A percentile compares a stretch with the other conserved stretches of the same genome.
These are phyloP conservation scores for Catharanthus roseus DNA, from an alignment of 257 asterid genomes.

Conservation along the genomic window DNA sequence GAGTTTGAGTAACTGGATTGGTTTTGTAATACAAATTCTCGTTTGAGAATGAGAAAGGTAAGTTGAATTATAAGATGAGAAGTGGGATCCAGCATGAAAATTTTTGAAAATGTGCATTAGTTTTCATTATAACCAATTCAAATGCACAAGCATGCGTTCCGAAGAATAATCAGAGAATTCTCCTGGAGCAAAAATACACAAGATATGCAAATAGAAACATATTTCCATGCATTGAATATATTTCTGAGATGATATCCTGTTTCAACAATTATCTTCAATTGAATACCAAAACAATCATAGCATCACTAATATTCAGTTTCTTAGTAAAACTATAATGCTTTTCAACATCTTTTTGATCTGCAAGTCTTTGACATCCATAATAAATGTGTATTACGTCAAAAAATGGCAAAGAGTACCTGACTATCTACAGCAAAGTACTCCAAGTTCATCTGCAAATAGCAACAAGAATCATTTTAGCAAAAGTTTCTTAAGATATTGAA, in stretches of 20 bases:
- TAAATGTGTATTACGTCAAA: constrained; percentile 3
- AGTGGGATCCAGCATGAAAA: too few species aligned
- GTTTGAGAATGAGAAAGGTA: too few species aligned
- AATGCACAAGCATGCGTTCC: too few species aligned
- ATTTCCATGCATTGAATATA: not conserved
- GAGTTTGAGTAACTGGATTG: too few species aligned
- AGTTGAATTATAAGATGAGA: too few species aligned
- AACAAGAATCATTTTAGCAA: constrained; percentile 15
- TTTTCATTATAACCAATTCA: too few species aligned
- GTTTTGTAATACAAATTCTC: not conserved
- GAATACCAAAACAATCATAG: not conserved
- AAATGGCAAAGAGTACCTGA: constrained; percentile 50
- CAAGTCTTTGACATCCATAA: not conserved
- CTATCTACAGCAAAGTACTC: constrained; percentile 85
- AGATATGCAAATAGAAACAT: not conserved
- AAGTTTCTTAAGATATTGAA: not conserved
- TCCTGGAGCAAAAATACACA: not conserved
- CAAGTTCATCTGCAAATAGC: constrained; percentile 73
- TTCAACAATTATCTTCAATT: not conserved
- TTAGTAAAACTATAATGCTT: not conserved
- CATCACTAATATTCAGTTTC: not conserved
- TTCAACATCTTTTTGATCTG: not conserved
- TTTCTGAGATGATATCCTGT: not conserved
- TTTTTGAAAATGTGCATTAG: too few species aligned
- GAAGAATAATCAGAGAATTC: not conserved